These are phyloP conservation scores for Trifolium fragiferum DNA, from an alignment of 306 rosid species.

Conservation along the genomic window DNA sequence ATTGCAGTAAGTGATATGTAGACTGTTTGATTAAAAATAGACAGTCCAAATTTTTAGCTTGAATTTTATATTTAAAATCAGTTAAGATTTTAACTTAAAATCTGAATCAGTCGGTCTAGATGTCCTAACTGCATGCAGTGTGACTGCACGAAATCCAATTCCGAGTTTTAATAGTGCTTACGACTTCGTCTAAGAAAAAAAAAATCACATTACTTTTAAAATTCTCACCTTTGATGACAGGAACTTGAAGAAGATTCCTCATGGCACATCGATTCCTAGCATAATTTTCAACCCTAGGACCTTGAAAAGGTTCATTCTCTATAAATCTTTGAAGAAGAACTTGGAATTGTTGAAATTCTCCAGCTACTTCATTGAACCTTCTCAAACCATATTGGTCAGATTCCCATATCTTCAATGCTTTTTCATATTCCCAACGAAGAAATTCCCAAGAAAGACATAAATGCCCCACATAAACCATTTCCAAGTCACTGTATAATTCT, in stretches of 20 bases:
- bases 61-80: too few relatives aligned
- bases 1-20: too few relatives aligned
- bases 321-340: conserved; percentile 77
- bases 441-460: conserved; percentile 95
- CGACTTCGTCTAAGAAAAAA: too few relatives aligned
- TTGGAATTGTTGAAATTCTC: conserved; percentile 85
- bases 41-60: too few relatives aligned
- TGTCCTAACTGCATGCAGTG: too few relatives aligned
- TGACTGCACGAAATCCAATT: too few relatives aligned
- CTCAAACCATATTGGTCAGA: conserved; percentile 51
- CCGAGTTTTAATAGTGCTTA: too few relatives aligned
- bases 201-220: background rate
- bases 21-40: too few relatives aligned
- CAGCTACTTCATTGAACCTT: conserved; percentile 70
- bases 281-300: conserved; percentile 77
- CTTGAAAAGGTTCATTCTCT: conserved; percentile 80
- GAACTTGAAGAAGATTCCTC: conserved; percentile 81
- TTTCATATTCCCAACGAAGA: conserved; percentile 77
- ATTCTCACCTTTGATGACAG: conserved; percentile 67
- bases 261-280: conserved; percentile 63
- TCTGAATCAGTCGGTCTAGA: too few relatives aligned
- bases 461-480: conserved; percentile 90
- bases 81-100: too few relatives aligned
- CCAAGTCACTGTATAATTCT: conserved; percentile 71
- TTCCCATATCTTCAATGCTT: conserved; percentile 66